Conservation (phyloP, 768 basidiomycete genomes). For the Leucosporidium creatinivorum region DNA sequence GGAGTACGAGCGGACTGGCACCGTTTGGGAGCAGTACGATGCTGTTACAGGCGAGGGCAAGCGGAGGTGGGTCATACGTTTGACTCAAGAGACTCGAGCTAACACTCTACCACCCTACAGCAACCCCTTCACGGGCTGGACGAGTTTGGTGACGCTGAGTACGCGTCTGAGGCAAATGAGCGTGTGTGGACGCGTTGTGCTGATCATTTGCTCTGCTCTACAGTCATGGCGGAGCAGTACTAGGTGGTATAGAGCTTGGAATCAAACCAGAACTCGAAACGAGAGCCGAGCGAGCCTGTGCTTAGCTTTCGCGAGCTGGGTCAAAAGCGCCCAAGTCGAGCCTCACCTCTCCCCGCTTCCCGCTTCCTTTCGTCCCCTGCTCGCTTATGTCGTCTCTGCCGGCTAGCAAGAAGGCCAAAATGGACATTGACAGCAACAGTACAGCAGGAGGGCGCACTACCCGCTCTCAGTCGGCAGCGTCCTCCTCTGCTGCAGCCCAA, state of each 20-base stretch:
- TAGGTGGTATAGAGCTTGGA: not conserved
- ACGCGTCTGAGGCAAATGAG: constrained; percentile 8
- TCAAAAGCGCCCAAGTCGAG: no score
- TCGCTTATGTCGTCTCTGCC: not conserved
- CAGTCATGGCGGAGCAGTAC: constrained; percentile 35
- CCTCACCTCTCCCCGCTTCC: not conserved
- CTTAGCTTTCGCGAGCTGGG: not conserved
- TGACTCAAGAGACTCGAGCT: constrained; percentile 2
- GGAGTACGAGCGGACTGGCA: constrained; percentile 89
- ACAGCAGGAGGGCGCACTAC: not conserved
- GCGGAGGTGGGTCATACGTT: constrained; percentile 56
- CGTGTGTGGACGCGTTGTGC: not conserved
- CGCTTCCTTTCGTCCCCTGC: not conserved
- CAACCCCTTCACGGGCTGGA: constrained; percentile 97
- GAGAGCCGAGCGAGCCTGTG: not conserved
- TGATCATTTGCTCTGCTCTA: no score
- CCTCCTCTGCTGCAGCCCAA: not conserved
- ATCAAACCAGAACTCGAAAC: not conserved
- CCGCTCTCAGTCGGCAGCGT: not conserved
- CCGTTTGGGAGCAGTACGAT: constrained; percentile 97
- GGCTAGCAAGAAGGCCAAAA: constrained; percentile 2
- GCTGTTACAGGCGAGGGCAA: constrained; percentile 70
- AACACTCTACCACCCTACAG: constrained; percentile 44
- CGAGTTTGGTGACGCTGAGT: constrained; percentile 49
- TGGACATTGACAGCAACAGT: not conserved